Percentiles rank a stretch among this genome's conserved stretches.
phyloP scores from a whole-genome alignment of 2,329 filamentous ascomycete genomes.

The Aspergillus niger region DNA sequence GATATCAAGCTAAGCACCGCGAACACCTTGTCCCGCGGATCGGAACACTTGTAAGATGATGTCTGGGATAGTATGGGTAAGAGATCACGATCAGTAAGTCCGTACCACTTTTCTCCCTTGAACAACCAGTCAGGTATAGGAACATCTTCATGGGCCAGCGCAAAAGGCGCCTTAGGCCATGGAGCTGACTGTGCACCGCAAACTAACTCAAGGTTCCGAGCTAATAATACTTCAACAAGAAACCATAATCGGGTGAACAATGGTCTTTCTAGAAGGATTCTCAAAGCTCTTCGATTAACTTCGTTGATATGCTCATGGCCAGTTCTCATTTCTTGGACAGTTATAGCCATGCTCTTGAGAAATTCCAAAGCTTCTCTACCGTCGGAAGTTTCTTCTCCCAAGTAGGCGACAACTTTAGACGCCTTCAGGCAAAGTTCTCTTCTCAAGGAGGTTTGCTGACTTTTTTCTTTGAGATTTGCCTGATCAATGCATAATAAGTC shows the following conservation, averaged over 20 bases:
- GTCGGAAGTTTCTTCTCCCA: neutral
- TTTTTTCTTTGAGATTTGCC: neutral
- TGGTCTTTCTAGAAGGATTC: neutral
- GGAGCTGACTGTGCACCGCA: neutral
- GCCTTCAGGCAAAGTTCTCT: conserved; percentile 1
- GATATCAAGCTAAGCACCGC: neutral
- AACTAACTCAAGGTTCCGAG: neutral
- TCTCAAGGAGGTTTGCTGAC: neutral
- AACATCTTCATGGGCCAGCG: neutral
- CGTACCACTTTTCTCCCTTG: neutral
- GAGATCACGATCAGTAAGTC: neutral
- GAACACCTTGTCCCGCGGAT: conserved; percentile 11
- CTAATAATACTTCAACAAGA: neutral
- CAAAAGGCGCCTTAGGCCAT: neutral
- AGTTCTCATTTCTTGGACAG: neutral
- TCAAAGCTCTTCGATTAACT: neutral
- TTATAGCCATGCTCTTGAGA: neutral
- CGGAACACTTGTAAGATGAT: conserved; percentile 3
- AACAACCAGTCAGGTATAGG: conserved; percentile 4
- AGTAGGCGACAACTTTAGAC: conserved; percentile 4
- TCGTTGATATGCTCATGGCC: neutral
- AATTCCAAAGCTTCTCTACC: neutral
- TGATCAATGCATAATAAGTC: conserved; percentile 3
- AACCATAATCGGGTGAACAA: conserved; percentile 4
- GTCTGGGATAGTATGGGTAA: neutral